These are phyloP conservation scores for Cairneyella variabilis DNA, from an alignment of 495 filamentous ascomycete species.

Conservation along the genomic window DNA sequence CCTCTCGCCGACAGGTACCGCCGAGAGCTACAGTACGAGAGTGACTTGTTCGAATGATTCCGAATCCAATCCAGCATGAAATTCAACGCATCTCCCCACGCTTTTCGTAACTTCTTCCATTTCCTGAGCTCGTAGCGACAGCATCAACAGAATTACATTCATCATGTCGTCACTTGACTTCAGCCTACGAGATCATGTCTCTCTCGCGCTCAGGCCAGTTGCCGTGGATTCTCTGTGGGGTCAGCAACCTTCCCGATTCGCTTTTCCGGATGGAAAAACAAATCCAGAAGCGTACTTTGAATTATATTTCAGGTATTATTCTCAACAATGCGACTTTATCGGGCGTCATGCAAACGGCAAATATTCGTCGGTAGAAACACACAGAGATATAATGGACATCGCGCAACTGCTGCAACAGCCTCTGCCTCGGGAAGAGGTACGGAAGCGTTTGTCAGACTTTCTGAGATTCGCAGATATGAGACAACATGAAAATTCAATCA, in stretches of 20 bases:
- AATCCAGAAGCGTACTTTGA: background rate
- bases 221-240: constrained; percentile 3
- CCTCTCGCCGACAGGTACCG: no score
- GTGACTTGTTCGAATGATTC: no score
- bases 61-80: no score
- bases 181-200: background rate
- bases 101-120: no score
- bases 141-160: background rate
- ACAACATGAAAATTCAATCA: constrained; percentile 6
- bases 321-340: constrained; percentile 4
- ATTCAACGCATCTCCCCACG: no score
- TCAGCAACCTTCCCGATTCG: background rate
- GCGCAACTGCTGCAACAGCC: constrained; percentile 3
- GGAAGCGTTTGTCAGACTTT: background rate
- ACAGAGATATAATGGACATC: constrained; percentile 7
- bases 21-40: no score
- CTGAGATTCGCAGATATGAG: background rate
- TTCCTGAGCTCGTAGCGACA: no score
- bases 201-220: background rate
- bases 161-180: constrained; percentile 8
- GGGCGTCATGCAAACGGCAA: background rate
- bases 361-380: constrained; percentile 2
- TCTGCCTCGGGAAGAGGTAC: background rate
- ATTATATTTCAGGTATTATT: constrained; percentile 4
- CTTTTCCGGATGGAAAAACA: background rate